Evolutionary conservation across 768 basidiomycete genomes (phyloP).

Genomic region (Filobasidium floriforme): DNA sequence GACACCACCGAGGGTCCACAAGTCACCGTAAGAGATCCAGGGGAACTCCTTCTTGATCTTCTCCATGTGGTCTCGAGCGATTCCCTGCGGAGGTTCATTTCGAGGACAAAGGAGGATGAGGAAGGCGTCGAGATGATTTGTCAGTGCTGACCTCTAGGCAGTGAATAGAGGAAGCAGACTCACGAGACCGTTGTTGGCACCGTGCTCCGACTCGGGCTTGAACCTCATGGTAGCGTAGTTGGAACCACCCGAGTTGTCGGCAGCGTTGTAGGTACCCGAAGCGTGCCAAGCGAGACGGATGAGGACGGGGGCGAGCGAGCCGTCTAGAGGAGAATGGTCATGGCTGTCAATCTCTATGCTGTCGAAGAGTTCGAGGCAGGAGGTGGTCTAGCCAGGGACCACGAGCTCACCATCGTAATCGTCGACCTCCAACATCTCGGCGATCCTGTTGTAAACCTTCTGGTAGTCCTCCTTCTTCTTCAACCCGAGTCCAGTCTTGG

Average conservation of each 20-base stretch:
- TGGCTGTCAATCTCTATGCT: neutral
- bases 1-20: constrained; percentile 94
- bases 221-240: constrained; percentile 99
- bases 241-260: constrained; percentile 52
- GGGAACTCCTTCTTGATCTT: constrained; percentile 76
- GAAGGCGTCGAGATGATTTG: neutral
- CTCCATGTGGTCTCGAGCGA: constrained; percentile 77
- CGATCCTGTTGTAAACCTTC: constrained; percentile 91
- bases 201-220: constrained; percentile 72
- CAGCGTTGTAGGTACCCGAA: constrained; percentile 77
- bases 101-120: constrained; percentile 6
- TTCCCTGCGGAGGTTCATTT: constrained; percentile 39
- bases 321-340: constrained; percentile 26
- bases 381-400: neutral
- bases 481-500: constrained; percentile 48
- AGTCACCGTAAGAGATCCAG: constrained; percentile 92
- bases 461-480: constrained; percentile 80
- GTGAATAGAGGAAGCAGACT: constrained; percentile 20
- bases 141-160: neutral
- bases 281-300: constrained; percentile 89
- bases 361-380: too few species aligned
- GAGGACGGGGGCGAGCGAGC: constrained; percentile 61
- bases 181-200: constrained; percentile 45
- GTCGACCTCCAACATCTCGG: constrained; percentile 60
- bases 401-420: constrained; percentile 71